These are phyloP conservation scores for Anacardium occidentale DNA, from an alignment of 345 rosid genomes.

Conservation along the genomic window DNA sequence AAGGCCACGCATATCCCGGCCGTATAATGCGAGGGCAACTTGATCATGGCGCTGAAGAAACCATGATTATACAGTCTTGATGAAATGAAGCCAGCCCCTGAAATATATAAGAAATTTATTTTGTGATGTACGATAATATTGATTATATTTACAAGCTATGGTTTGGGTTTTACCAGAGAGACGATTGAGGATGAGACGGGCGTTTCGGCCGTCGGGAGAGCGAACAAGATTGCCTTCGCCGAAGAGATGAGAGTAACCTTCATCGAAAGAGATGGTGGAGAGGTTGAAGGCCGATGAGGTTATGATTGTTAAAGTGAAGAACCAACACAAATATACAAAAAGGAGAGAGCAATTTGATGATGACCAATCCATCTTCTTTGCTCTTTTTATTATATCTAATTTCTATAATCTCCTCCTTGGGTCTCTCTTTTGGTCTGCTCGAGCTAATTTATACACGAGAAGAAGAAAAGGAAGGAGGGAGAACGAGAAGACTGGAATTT, in stretches of 20 bases:
- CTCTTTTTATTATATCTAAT: not conserved
- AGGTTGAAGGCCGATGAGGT: constrained; percentile 39
- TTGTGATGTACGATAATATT: not conserved
- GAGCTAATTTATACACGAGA: not conserved
- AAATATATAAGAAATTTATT: not conserved
- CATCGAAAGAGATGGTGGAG: constrained; percentile 65
- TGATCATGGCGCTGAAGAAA: constrained; percentile 83
- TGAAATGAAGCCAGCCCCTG: constrained; percentile 90
- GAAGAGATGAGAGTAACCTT: constrained; percentile 76
- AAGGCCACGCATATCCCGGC: constrained; percentile 92
- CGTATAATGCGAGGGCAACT: constrained; percentile 75
- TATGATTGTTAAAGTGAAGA: not conserved
- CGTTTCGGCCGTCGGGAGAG: constrained; percentile 66
- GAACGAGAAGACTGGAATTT: not conserved
- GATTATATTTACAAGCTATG: too few relatives aligned
- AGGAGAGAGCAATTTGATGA: not conserved
- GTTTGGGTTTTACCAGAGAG: constrained; percentile 52
- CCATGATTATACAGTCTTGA: constrained; percentile 80
- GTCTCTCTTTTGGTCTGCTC: not conserved
- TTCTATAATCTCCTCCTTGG: constrained; percentile 6
- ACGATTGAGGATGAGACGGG: constrained; percentile 84
- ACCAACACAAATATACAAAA: not conserved
- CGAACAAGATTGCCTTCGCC: constrained; percentile 80
- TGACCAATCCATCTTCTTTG: constrained; percentile 15
- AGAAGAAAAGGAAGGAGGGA: not conserved